phyloP scores from a whole-genome alignment of 179 eudicot genomes.

The Nepenthes alata region DNA sequence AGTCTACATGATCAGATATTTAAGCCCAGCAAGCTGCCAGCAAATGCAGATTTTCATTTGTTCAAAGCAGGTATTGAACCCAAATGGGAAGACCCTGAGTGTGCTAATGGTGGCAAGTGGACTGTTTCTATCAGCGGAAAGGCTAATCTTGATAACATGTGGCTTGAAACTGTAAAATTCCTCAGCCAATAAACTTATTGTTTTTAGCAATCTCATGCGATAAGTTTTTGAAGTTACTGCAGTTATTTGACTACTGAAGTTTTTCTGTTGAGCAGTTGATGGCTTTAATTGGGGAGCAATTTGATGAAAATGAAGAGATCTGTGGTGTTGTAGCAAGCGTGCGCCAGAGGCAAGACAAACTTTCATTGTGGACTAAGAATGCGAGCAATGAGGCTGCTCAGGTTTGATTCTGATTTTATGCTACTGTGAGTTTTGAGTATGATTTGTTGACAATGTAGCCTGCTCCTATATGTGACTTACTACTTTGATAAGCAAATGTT shows the following conservation, averaged over 20 bases:
- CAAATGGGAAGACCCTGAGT: constrained; percentile 99
- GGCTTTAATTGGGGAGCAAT: constrained; percentile 94
- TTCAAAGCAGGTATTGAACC: constrained; percentile 90
- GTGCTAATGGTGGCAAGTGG: constrained; percentile 99
- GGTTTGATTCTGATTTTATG: constrained; percentile 23
- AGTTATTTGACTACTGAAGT: neutral
- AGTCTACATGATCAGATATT: constrained; percentile 82
- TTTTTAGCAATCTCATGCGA: neutral
- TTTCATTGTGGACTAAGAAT: constrained; percentile 84
- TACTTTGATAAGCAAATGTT: too few relatives aligned
- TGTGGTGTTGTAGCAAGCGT: constrained; percentile 97
- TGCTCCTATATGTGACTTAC: too few relatives aligned
- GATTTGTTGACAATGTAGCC: too few relatives aligned
- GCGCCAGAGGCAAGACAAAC: constrained; percentile 75
- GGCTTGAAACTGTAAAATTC: constrained; percentile 87
- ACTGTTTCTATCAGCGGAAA: constrained; percentile 51
- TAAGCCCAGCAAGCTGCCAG: constrained; percentile 66
- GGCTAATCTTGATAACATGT: constrained; percentile 62
- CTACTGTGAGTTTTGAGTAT: too few relatives aligned
- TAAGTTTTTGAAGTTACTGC: neutral
- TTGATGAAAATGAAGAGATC: constrained; percentile 85
- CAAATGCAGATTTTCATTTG: constrained; percentile 79
- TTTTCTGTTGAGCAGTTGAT: constrained; percentile 42
- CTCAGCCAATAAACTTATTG: neutral
- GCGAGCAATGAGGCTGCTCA: constrained; percentile 89